Evolutionary conservation across 164 flowering plant species (phyloP).

Genomic region (Nymphaea colorata): DNA sequence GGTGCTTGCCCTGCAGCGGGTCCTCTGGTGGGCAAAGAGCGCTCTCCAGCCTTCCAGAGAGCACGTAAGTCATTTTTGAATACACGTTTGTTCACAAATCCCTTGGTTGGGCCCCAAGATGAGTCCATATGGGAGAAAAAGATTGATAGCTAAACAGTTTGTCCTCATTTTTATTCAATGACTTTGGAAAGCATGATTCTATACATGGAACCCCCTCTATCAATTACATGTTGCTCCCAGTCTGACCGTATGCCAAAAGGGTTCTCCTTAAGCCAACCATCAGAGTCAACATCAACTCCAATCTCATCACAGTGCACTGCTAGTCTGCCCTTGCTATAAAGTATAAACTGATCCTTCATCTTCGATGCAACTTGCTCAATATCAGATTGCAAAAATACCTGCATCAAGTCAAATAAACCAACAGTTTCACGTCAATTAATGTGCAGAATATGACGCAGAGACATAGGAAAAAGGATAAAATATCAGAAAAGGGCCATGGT

Average conservation of each 20-base stretch:
- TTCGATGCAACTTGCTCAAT: conserved; percentile 60
- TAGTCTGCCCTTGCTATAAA: conserved; percentile 53
- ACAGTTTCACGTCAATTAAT: too few relatives aligned
- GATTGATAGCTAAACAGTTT: too few relatives aligned
- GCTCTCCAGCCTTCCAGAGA: too few relatives aligned
- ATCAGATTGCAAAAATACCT: conserved; percentile 89
- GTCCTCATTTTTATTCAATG: neutral
- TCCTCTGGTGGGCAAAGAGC: too few relatives aligned
- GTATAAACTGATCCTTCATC: conserved; percentile 55
- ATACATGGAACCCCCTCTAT: conserved; percentile 75
- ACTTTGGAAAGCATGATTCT: conserved; percentile 52
- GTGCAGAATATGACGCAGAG: too few relatives aligned
- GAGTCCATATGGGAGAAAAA: too few relatives aligned
- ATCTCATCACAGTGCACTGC: conserved; percentile 11
- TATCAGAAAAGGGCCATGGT: too few relatives aligned
- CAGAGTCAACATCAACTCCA: conserved; percentile 5
- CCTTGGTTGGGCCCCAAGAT: too few relatives aligned
- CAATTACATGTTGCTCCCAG: conserved; percentile 78
- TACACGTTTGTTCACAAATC: too few relatives aligned
- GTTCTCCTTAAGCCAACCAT: conserved; percentile 62
- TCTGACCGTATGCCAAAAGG: conserved; percentile 77
- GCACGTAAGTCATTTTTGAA: too few relatives aligned
- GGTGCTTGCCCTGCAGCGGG: too few relatives aligned
- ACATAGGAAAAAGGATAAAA: too few relatives aligned
- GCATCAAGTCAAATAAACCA: neutral